Conservation (phyloP, 495 filamentous ascomycete genomes). For the Xylaria palmicola region DNA sequence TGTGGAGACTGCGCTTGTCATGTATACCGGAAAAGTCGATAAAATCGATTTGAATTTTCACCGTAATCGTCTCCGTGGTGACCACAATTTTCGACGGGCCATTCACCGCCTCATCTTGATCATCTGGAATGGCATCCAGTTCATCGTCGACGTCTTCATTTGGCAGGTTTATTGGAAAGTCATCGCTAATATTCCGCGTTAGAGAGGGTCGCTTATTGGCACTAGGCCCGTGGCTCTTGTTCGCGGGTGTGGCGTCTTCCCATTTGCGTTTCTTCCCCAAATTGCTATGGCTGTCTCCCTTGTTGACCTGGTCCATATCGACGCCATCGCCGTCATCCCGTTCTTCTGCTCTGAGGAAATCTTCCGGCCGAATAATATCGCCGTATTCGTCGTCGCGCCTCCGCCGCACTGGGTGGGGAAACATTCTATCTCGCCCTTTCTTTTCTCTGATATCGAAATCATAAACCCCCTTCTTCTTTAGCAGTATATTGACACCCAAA, state of each 20-base stretch:
- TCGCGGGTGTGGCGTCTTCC: constrained; percentile 62
- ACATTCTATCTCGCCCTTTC: constrained; percentile 90
- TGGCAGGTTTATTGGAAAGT: constrained; percentile 39
- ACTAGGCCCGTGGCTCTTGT: constrained; percentile 34
- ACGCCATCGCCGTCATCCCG: constrained; percentile 74
- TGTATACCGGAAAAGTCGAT: constrained; percentile 92
- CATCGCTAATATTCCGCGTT: constrained; percentile 38
- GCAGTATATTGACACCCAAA: constrained; percentile 82
- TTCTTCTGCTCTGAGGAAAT: constrained; percentile 92
- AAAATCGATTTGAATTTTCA: constrained; percentile 75
- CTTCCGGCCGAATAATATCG: constrained; percentile 87
- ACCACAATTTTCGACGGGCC: constrained; percentile 75
- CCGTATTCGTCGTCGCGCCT: constrained; percentile 88
- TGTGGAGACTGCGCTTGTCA: constrained; percentile 86
- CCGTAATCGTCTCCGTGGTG: constrained; percentile 55
- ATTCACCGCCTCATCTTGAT: constrained; percentile 56
- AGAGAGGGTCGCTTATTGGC: constrained; percentile 41
- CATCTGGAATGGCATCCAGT: constrained; percentile 54
- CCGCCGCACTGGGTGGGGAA: constrained; percentile 78
- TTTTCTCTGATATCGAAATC: constrained; percentile 93
- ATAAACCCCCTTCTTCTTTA: constrained; percentile 82
- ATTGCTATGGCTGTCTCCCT: constrained; percentile 53
- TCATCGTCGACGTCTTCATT: constrained; percentile 48
- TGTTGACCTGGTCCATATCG: constrained; percentile 47
- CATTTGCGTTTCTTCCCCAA: constrained; percentile 94